Evolutionary conservation across 2,329 filamentous ascomycete genomes (phyloP).

Genomic region (Claviceps africana): DNA sequence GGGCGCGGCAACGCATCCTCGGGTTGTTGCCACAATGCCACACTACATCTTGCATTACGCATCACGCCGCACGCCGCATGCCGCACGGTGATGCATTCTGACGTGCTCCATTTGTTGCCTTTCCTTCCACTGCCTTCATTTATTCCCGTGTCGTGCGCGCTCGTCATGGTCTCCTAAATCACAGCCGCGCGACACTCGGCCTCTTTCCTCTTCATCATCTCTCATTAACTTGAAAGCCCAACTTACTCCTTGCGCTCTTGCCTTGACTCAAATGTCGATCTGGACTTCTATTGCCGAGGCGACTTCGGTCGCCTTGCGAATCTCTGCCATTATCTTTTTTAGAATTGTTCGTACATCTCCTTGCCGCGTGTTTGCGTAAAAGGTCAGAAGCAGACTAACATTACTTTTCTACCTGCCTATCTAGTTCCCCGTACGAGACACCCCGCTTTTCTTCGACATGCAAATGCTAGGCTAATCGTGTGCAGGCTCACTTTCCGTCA

Average conservation of each 20-base stretch:
- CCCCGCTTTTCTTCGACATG: background rate
- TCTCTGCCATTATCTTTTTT: constrained; percentile 23
- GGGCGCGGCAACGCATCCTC: background rate
- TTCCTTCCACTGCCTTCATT: background rate
- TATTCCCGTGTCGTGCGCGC: background rate
- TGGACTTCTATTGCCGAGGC: constrained; percentile 19
- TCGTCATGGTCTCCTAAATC: background rate
- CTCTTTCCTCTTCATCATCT: background rate
- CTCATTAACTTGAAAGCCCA: background rate
- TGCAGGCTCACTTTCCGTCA: constrained; percentile 31
- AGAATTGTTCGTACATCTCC: constrained; percentile 18
- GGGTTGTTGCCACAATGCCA: too few relatives aligned
- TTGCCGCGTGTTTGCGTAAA: background rate
- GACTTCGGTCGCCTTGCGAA: constrained; percentile 24
- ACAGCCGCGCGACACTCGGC: background rate
- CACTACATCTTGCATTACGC: background rate
- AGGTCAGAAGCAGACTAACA: constrained; percentile 5
- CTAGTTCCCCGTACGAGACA: constrained; percentile 22
- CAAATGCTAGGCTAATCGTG: constrained; percentile 4
- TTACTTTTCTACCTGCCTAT: too few relatives aligned
- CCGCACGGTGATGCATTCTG: background rate
- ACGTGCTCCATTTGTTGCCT: background rate
- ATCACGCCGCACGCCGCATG: background rate
- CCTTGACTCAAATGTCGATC: constrained; percentile 8
- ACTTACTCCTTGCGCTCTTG: background rate